phyloP scores from a whole-genome alignment of 2,329 filamentous ascomycete species.

The Colletotrichum falcatum region DNA sequence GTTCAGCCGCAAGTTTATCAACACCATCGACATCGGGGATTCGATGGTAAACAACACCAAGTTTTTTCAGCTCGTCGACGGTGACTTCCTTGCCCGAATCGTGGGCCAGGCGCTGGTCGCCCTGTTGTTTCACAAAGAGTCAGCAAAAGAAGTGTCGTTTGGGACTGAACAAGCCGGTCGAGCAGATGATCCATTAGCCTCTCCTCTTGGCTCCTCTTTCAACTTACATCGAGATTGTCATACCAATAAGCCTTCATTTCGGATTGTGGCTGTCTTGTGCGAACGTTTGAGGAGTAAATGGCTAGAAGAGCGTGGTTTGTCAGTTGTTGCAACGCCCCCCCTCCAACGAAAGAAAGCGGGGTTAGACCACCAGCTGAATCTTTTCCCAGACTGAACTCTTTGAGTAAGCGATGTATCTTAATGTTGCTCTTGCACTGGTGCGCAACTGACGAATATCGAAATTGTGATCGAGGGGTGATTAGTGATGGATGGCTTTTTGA shows the following conservation, averaged over 20 bases:
- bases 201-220: neutral
- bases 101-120: slow-evolving; percentile 92
- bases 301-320: neutral
- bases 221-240: slow-evolving; percentile 66
- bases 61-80: slow-evolving; percentile 72
- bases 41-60: slow-evolving; percentile 85
- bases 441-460: neutral
- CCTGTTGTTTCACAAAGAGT: slow-evolving; percentile 61
- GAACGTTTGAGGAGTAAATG: neutral
- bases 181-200: neutral
- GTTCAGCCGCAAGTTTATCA: slow-evolving; percentile 77
- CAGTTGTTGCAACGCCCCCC: neutral
- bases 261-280: neutral
- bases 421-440: neutral
- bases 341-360: neutral
- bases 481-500: slow-evolving; percentile 3
- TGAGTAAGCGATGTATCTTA: neutral
- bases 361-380: neutral
- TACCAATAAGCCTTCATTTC: slow-evolving; percentile 70
- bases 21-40: slow-evolving; percentile 75
- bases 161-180: slow-evolving; percentile 8
- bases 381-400: neutral
- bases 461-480: neutral
- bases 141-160: neutral
- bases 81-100: slow-evolving; percentile 81